Conservation (phyloP, 179 eudicot genomes). For the Silene vulgaris region DNA sequence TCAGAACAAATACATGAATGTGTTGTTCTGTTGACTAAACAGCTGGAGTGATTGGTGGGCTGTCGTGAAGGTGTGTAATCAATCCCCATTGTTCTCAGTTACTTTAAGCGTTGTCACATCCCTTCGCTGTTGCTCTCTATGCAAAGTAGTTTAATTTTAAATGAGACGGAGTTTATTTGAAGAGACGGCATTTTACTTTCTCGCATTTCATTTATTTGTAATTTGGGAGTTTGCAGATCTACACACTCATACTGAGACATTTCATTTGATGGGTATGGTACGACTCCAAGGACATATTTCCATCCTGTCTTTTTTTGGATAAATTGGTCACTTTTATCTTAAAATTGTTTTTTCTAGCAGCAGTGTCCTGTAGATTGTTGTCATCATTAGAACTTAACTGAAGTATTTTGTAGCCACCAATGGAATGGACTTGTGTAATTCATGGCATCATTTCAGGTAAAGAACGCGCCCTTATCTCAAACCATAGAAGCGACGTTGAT, state of each 20-base stretch:
- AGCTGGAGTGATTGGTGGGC: constrained; percentile 72
- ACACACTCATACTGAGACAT: constrained; percentile 63
- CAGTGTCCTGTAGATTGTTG: background rate
- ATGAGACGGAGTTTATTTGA: background rate
- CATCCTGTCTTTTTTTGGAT: background rate
- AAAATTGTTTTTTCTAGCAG: background rate
- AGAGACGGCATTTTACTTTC: background rate
- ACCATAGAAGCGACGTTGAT: constrained; percentile 67
- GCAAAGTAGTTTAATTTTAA: background rate
- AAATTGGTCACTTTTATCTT: background rate
- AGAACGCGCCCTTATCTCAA: constrained; percentile 59
- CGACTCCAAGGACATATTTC: background rate
- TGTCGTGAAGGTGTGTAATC: constrained; percentile 51
- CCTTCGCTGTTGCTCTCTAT: background rate
- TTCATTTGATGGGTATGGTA: constrained; percentile 56
- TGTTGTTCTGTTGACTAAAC: background rate
- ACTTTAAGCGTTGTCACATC: too few relatives aligned
- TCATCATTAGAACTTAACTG: background rate
- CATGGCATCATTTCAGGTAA: constrained; percentile 45
- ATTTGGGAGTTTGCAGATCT: constrained; percentile 46
- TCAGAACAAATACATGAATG: constrained; percentile 54
- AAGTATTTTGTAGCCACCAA: background rate
- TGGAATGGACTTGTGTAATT: constrained; percentile 10
- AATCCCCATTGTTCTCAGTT: background rate
- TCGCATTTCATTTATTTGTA: background rate